Base-by-base conservation (phyloP, 1,284 basidiomycete genomes). In the Cutaneotrichosporon curvatum region DNA sequence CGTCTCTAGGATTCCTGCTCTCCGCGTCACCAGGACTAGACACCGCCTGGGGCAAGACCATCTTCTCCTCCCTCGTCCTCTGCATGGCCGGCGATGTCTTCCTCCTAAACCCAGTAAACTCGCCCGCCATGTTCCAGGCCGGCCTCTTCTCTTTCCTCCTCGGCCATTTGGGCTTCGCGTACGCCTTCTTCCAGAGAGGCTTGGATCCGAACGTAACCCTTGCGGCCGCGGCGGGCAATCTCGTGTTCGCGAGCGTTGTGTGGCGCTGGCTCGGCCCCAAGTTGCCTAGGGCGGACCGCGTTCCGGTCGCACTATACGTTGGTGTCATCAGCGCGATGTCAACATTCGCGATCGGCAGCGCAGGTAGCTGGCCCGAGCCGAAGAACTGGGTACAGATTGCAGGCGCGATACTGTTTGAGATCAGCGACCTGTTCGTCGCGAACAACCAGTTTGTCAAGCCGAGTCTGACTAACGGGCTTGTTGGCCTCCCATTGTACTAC, bases 401-500 rank as follows among this genome's bases (percentile, higher is more conserved):
- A 3, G 52, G 48, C 15, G 52, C 52, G 7, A 16, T 50, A 19
- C 21, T 54, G 22, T 54, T 54, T 40, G 33, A 50, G 43, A 33
- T 54, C 28, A 43, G 39, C 5, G 52, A 54, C 46, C 40, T 54
- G 21, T 48, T 34, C 30, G 52, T 54, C 4, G 52, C 52, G 4
- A 45, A 48, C 19, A 28, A 54, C 34, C 48, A 50, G 46, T 54
- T 54, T 32, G 48, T 54, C n/a, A n/a, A 18, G 7, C 16, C 37
- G 19, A 32, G 22, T 9, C 39, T 37, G 15, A 10, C 12, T 11
- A 54, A 54, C 31, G 18, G 37, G 16, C 21, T 33, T 9, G 21
- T 54, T 15, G 52, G 52, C 18, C 48, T 54, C 14, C 52, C 52
- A 37, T 40, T 54, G 33, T 54, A 54, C 37, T 54, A 48, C 20